Percentiles rank a stretch among this genome's conserved stretches.
These are phyloP conservation scores for Corylus heterophylla DNA, from an alignment of 306 rosid species.

Conservation along the genomic window DNA sequence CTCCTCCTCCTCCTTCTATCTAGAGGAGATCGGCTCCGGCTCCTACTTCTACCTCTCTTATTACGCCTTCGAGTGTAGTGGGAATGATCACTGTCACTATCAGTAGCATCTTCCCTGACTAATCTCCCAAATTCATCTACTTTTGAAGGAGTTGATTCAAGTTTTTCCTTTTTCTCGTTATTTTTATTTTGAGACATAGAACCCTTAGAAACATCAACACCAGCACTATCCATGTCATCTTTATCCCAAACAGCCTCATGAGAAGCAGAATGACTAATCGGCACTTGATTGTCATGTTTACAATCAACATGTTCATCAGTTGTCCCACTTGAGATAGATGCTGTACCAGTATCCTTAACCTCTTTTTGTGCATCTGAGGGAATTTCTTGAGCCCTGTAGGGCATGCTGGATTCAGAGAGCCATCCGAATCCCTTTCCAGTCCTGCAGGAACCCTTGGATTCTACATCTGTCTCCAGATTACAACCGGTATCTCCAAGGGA, in stretches of 20 bases:
- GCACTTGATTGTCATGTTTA: conserved; percentile 40
- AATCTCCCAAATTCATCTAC: conserved; percentile 91
- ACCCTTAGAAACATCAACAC: conserved; percentile 36
- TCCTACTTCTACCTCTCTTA: conserved; percentile 67
- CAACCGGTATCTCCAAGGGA: conserved; percentile 30
- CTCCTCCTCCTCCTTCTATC: conserved; percentile 63
- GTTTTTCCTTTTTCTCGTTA: conserved; percentile 42
- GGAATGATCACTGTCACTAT: conserved; percentile 72
- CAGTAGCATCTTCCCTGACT: conserved; percentile 63
- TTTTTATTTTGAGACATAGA: conserved; percentile 37
- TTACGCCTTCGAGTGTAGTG: conserved; percentile 37
- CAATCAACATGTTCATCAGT: conserved; percentile 34
- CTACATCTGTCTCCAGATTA: conserved; percentile 32
- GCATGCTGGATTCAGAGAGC: conserved; percentile 31
- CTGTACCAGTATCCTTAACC: conserved; percentile 25
- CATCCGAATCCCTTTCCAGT: conserved; percentile 30
- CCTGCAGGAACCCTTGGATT: conserved; percentile 31
- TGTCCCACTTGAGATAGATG: conserved; percentile 28
- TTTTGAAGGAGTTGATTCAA: conserved; percentile 44
- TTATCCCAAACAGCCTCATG: conserved; percentile 36
- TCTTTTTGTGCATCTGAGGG: conserved; percentile 35
- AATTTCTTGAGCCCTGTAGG: conserved; percentile 34
- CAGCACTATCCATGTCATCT: conserved; percentile 35
- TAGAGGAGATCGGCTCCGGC: conserved; percentile 68
- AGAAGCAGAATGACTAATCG: conserved; percentile 29